Evolutionary conservation across 768 basidiomycete genomes (phyloP), one percentile per base, ranked within the genome.

Genomic region (Cubamyces sp.): DNA sequence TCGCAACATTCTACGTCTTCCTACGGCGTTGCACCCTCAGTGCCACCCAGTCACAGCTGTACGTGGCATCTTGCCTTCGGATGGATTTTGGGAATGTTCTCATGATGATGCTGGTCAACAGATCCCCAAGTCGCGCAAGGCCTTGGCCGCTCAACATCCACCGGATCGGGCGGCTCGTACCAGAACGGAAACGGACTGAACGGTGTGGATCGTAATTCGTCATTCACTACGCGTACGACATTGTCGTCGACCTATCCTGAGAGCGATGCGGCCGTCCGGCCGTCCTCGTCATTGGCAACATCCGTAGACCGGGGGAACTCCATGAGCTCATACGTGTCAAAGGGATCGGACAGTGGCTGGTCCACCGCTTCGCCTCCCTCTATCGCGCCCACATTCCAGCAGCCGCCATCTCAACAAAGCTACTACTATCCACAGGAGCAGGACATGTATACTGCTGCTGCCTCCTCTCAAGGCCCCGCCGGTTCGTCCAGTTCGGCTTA

Each of bases 371-470:
- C 55, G 25, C 63, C 63, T 12, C 63, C 63, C 30, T 66, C 61
- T 3, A 30, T 66, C 7, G 59, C 59, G 4, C 67, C 62, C 37
- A 64, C 60, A 25, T 65, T 65, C 23, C 67, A 60, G 34, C 62
- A 64, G 25, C 55, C 54, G n/a, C 26, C 52, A 15, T 19, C 60
- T 34, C 34, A 62, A 16, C 54, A 63, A 23, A 14, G 39, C 23
- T 43, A 26, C 39, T 66, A 67, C 45, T 61, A 62, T 26, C 63
- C 50, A 28, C 48, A 39, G 55, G 70, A 53, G 60, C 77, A 57
- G 70, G 71, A 68, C 65, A 58, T 73, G 66, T 71, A 78, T 72
- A 65, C 74, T 54, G 62, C 74, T 72, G 64, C 74, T 54, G 62
- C 74, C 59, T 65, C 70, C n/a, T 67, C 73, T 25, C 62, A 72